Evolutionary conservation across 116 monocot species (phyloP).

Genomic region (Papilionanthe hybrid): DNA sequence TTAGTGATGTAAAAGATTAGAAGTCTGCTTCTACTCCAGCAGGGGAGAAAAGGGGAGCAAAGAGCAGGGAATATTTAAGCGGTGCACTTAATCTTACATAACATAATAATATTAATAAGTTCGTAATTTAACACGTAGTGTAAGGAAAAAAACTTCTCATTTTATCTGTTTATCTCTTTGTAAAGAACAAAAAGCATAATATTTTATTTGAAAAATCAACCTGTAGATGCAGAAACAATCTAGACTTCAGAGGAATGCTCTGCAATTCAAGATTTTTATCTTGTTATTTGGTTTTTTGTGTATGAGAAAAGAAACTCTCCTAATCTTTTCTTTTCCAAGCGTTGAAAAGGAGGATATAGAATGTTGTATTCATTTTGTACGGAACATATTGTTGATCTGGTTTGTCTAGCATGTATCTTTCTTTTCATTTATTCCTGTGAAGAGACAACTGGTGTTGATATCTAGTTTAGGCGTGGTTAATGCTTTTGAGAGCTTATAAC

Average conservation of each 20-base stretch:
- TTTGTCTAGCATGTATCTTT: background rate
- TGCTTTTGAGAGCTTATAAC: background rate
- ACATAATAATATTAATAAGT: background rate
- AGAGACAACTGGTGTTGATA: background rate
- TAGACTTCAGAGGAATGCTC: no score
- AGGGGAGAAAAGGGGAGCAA: background rate
- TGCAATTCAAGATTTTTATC: background rate
- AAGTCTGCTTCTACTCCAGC: background rate
- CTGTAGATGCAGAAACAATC: no score
- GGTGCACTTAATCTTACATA: background rate
- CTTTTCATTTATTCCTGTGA: background rate
- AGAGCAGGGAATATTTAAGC: background rate
- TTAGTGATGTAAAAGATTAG: background rate
- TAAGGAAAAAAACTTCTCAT: background rate
- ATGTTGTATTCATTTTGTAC: background rate
- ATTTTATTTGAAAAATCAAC: no score
- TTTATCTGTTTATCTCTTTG: background rate
- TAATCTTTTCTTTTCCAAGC: background rate
- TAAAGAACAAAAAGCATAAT: background rate
- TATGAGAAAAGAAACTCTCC: background rate
- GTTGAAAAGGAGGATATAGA: background rate
- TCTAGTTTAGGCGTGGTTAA: background rate
- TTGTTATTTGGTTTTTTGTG: background rate
- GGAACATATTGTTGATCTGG: background rate
- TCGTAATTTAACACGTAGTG: background rate